Conservation (phyloP, 768 basidiomycete species). For the Cubamyces sp. region DNA sequence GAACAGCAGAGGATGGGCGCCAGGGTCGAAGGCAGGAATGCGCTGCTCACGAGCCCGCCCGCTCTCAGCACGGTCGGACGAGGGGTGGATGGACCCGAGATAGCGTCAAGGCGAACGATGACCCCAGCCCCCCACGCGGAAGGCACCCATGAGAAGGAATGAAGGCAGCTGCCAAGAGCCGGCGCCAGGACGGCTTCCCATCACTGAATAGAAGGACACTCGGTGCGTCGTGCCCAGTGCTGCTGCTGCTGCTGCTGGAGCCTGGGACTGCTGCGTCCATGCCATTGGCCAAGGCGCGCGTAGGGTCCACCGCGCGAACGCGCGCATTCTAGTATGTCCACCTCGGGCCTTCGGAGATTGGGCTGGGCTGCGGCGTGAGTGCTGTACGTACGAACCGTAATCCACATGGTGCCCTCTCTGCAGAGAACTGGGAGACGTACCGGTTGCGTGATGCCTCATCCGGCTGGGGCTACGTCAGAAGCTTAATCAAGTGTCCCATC, state of each 20-base stretch:
- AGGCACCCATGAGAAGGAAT: conserved; percentile 9
- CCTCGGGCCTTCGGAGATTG: background rate
- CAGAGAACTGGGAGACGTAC: background rate
- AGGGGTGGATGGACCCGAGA: background rate
- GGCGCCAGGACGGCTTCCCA: conserved; percentile 4
- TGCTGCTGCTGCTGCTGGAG: background rate
- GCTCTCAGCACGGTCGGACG: no score
- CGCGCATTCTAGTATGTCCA: background rate
- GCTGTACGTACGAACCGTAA: background rate
- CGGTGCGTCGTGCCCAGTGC: background rate
- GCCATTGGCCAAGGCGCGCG: background rate
- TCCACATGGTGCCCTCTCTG: background rate
- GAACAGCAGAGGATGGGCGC: background rate
- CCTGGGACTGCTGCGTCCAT: background rate
- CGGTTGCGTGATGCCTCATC: background rate
- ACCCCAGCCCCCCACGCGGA: conserved; percentile 4
- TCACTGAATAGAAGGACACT: background rate
- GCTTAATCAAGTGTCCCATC: no score
- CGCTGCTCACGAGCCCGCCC: background rate
- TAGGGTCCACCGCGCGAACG: background rate
- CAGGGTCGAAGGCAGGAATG: background rate
- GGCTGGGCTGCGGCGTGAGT: background rate
- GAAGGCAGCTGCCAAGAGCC: conserved; percentile 14
- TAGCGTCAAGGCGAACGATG: background rate
- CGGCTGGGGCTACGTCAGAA: background rate